Evolutionary conservation across 345 rosid genomes (phyloP).

Genomic region (Sonneratia alba): DNA sequence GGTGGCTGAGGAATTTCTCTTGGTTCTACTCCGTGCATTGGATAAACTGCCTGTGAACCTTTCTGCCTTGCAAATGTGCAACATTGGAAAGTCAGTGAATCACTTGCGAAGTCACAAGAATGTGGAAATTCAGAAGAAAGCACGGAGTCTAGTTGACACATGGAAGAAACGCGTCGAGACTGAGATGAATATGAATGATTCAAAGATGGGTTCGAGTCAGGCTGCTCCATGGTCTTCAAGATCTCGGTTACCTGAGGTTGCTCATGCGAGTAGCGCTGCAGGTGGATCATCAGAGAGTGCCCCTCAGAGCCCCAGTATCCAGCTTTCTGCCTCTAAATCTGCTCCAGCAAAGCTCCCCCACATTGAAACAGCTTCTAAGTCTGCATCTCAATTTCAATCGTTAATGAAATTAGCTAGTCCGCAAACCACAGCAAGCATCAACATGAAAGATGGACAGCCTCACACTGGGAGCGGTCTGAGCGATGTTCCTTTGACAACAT

Average conservation of each 20-base stretch:
- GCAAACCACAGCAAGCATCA: constrained; percentile 29
- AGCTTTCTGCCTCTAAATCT: constrained; percentile 45
- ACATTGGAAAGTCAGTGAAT: constrained; percentile 89
- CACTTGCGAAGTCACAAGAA: constrained; percentile 69
- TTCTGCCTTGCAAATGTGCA: constrained; percentile 77
- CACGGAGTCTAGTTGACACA: constrained; percentile 80
- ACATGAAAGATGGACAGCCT: constrained; percentile 46
- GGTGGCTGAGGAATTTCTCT: constrained; percentile 62
- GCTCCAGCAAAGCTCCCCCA: constrained; percentile 41
- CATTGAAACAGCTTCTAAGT: constrained; percentile 38
- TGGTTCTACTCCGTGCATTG: constrained; percentile 69
- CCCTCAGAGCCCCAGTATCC: constrained; percentile 37
- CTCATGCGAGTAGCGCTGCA: constrained; percentile 44
- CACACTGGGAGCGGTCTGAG: constrained; percentile 23
- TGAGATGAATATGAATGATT: constrained; percentile 61
- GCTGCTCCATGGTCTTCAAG: constrained; percentile 62
- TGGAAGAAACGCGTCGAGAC: constrained; percentile 96
- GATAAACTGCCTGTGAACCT: constrained; percentile 89
- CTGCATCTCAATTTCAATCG: constrained; percentile 46
- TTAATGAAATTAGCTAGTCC: constrained; percentile 40
- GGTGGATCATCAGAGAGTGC: constrained; percentile 55
- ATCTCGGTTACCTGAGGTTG: constrained; percentile 47
- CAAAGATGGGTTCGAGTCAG: constrained; percentile 55
- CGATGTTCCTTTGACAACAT: constrained; percentile 28
- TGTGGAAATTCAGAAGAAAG: constrained; percentile 78